Evolutionary conservation across 371 early-diverging fungal genomes (phyloP).

Genomic region (Polyrhizophydium stewartii): DNA sequence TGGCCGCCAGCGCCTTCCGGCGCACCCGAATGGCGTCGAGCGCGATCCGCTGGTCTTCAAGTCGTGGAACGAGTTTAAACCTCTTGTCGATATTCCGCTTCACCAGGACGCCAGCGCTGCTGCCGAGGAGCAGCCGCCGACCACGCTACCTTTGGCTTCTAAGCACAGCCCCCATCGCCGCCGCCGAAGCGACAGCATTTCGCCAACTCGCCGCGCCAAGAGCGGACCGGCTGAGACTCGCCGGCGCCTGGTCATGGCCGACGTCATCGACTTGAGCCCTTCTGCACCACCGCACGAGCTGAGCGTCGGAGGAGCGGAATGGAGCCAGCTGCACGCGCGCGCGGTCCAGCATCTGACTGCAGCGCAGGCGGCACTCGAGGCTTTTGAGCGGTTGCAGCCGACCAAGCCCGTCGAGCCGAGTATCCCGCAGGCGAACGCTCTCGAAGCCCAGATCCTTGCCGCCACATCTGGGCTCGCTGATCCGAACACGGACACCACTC

Average conservation of each 20-base stretch:
- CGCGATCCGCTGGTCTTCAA: slow-evolving; percentile 1
- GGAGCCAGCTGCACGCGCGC: neutral
- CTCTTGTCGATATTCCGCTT: no score
- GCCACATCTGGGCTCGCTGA: no score
- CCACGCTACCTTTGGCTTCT: no score
- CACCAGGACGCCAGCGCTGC: no score
- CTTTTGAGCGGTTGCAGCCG: neutral
- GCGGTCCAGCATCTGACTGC: neutral
- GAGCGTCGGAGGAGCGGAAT: neutral
- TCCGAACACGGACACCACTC: no score
- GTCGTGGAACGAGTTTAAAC: neutral
- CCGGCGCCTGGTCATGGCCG: neutral
- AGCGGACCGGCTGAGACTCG: no score
- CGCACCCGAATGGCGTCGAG: neutral
- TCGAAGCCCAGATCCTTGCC: neutral
- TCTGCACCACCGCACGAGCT: neutral
- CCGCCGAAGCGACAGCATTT: no score
- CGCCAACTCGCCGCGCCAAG: no score
- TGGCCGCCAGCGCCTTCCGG: neutral
- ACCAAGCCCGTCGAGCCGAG: neutral
- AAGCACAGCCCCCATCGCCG: no score
- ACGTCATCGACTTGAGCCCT: neutral
- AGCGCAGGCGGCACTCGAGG: neutral
- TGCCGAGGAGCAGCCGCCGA: no score
- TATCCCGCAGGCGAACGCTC: neutral